Percentiles rank a stretch among this genome's conserved stretches.
phyloP scores from a whole-genome alignment of 2,329 filamentous ascomycete species.

The Raffaelea arxii region DNA sequence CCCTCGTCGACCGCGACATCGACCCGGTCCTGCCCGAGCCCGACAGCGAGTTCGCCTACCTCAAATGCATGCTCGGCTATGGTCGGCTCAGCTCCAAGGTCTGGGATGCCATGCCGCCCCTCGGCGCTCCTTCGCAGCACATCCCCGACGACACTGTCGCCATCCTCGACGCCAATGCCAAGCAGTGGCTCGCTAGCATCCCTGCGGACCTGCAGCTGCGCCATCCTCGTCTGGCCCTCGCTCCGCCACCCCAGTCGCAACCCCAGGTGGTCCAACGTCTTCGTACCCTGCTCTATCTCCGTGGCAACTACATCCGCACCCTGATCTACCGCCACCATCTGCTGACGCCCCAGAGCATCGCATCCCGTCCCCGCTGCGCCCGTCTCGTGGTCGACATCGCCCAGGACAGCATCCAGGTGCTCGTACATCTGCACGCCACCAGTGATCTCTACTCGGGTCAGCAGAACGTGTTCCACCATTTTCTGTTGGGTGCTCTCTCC shows the following conservation, averaged over 20 bases:
- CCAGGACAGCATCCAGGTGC: constrained; percentile 21
- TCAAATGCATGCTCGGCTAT: constrained; percentile 38
- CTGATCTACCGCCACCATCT: constrained; percentile 34
- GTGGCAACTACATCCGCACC: constrained; percentile 34
- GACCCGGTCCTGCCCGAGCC: constrained; percentile 36
- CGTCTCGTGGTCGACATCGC: constrained; percentile 30
- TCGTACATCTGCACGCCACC: constrained; percentile 24
- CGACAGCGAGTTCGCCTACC: constrained; percentile 22
- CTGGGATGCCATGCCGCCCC: constrained; percentile 31
- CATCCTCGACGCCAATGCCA: constrained; percentile 30
- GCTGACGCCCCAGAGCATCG: constrained; percentile 26
- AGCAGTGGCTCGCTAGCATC: constrained; percentile 35
- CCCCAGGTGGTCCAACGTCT: constrained; percentile 28
- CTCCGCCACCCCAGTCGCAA: constrained; percentile 19
- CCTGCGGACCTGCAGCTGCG: constrained; percentile 28
- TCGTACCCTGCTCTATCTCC: constrained; percentile 26
- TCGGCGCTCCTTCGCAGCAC: constrained; percentile 22
- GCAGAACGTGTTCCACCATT: constrained; percentile 30
- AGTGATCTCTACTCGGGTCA: constrained; percentile 28
- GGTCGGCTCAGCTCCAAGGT: constrained; percentile 34
- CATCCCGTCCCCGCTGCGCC: constrained; percentile 22
- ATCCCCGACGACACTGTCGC: constrained; percentile 28
- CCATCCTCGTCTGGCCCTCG: constrained; percentile 25
- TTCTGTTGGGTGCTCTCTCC: constrained; percentile 27
- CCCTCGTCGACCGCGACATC: constrained; percentile 35